Evolutionary conservation across 495 filamentous ascomycete genomes (phyloP), one percentile per base, ranked within the genome.

Genomic region (Niebla homalea): DNA sequence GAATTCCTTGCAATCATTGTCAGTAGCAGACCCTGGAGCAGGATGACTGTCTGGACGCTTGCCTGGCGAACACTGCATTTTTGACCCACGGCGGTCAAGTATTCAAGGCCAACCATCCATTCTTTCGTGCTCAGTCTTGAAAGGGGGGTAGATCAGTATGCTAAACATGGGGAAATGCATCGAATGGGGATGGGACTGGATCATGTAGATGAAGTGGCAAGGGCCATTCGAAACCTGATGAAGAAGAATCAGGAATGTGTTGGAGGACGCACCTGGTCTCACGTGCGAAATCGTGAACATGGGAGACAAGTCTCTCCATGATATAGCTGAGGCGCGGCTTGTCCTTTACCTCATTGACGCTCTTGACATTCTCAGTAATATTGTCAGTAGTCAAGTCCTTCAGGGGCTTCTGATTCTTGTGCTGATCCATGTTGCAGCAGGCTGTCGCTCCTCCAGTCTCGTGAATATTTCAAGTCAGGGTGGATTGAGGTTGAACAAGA

Each of bases 251-350:
- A 32, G 29, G 29, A 8, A 12, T 32, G 8, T 32, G 2, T 32
- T 32, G 8, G 29, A 32, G 8, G 8, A 32, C 29, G 29, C 29
- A 32, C 29, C 29, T 32, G 15, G 85, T 89, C 60, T 89, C 86
- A 52, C 86, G 75, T 32, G 84, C 81, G 56, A 89, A 89, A 66
- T 89, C 84, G 65, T 92, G 86, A 1, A 89, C 69, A 68, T 92
- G 86, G 1, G 76, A 79, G 46, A 89, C 82, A 29, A 92, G 72
- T 21, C 82, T 70, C 47, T 79, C 70, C 61, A 92, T 81, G 42
- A 90, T 57, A 57, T 87, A 89, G 52, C 76, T 80, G 58, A 87
- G 69, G 37, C 86, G 80, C 45, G 67, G 60, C 60, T 89, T 72
- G 47, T 67, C 51, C 56, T 76, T 74, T 59, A 83, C 81, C 15